phyloP scores from a whole-genome alignment of 495 filamentous ascomycete genomes.

The Penicillium turbatum region DNA sequence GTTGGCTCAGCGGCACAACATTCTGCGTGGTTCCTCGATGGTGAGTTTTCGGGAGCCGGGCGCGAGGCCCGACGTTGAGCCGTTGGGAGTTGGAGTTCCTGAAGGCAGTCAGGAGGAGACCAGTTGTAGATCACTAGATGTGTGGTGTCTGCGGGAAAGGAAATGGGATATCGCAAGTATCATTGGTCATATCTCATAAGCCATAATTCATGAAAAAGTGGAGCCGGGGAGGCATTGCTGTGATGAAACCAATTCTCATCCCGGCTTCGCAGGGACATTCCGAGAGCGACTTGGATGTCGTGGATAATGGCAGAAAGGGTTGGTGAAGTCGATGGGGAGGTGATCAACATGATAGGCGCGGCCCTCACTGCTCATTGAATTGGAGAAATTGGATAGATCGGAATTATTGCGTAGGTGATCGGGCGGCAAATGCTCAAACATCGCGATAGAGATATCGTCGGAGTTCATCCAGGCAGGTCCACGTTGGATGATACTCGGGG shows the following conservation, averaged over 20 bases:
- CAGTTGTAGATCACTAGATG: not conserved
- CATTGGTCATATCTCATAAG: slow-evolving; percentile 20
- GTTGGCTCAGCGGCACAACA: not conserved
- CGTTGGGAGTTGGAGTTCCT: not conserved
- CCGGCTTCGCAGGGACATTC: slow-evolving; percentile 14
- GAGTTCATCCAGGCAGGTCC: slow-evolving; percentile 35
- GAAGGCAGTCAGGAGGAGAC: not conserved
- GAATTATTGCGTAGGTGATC: slow-evolving; percentile 21
- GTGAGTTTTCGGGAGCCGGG: not conserved
- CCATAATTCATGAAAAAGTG: slow-evolving; percentile 19
- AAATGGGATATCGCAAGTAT: slow-evolving; percentile 10
- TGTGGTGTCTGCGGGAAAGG: not conserved
- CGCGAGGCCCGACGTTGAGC: not conserved
- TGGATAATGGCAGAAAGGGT: slow-evolving; percentile 15
- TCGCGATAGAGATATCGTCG: slow-evolving; percentile 42
- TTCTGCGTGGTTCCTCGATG: not conserved
- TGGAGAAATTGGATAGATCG: slow-evolving; percentile 28
- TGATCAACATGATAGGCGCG: slow-evolving; percentile 24
- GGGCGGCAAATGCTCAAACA: slow-evolving; percentile 38
- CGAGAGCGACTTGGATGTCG: slow-evolving; percentile 4
- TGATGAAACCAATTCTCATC: not conserved
- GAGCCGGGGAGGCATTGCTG: not conserved
- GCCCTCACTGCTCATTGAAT: slow-evolving; percentile 34
- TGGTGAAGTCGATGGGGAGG: slow-evolving; percentile 28
- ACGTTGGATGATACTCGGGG: slow-evolving; percentile 20